These are phyloP conservation scores for Pezicula radicicola DNA, from an alignment of 2,329 filamentous ascomycete genomes.

Conservation along the genomic window DNA sequence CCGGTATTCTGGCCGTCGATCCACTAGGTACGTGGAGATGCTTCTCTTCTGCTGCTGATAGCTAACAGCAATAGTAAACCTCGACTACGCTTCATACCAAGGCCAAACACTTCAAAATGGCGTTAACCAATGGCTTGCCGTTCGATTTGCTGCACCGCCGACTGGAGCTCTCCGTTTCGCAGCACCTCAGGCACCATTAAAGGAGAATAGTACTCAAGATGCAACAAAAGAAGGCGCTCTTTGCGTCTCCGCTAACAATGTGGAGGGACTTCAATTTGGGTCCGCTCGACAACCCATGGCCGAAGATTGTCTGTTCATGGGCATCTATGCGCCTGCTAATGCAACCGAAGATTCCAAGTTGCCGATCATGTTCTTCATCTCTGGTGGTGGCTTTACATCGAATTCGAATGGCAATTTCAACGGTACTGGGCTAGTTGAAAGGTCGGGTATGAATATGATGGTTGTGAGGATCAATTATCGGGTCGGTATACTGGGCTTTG, in stretches of 20 bases:
- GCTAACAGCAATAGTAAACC: constrained; percentile 41
- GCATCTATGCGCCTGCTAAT: constrained; percentile 37
- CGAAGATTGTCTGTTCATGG: constrained; percentile 39
- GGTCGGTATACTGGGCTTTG: constrained; percentile 57
- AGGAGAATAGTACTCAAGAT: constrained; percentile 1
- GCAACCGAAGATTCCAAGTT: constrained; percentile 36
- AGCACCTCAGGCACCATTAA: constrained; percentile 44
- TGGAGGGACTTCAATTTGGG: not conserved
- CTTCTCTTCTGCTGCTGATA: not conserved
- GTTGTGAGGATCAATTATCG: constrained; percentile 60
- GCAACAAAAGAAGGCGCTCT: constrained; percentile 1
- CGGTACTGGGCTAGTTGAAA: constrained; percentile 39
- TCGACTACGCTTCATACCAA: constrained; percentile 63
- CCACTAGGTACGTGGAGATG: too few relatives aligned
- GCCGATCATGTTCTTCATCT: constrained; percentile 49
- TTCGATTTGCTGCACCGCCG: constrained; percentile 69
- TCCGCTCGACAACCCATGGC: constrained; percentile 24
- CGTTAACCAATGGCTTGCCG: constrained; percentile 66
- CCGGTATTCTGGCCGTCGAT: too few relatives aligned
- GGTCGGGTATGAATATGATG: constrained; percentile 41
- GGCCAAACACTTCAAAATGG: constrained; percentile 46
- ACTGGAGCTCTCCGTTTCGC: constrained; percentile 61
- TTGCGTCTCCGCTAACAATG: not conserved
- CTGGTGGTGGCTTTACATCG: constrained; percentile 38
- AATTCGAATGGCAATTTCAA: constrained; percentile 48